Percentiles rank a stretch among this genome's conserved stretches.
Evolutionary conservation across 73 alveolate genomes (phyloP).

Genomic region (Paramecium caudatum): DNA sequence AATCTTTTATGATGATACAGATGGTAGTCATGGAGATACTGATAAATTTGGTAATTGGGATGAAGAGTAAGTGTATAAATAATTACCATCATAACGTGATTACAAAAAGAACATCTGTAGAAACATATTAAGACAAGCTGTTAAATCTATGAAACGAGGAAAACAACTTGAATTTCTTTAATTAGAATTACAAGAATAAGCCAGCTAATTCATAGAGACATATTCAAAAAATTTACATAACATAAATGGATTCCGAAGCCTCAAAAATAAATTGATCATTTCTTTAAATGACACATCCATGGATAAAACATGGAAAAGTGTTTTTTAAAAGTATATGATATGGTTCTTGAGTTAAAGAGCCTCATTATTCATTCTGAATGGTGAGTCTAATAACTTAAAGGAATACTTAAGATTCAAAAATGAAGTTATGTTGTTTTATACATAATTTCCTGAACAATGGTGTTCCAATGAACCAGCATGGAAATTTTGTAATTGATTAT

Average conservation of each 20-base stretch:
- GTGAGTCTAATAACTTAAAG: constrained; percentile 12
- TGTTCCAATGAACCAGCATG: constrained; percentile 57
- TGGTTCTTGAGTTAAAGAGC: constrained; percentile 55
- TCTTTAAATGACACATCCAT: neutral
- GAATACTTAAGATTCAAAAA: constrained; percentile 64
- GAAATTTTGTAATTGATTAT: constrained; percentile 54
- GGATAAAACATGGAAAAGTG: constrained; percentile 14
- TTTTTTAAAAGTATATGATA: neutral
- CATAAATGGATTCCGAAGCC: constrained; percentile 47
- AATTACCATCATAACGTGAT: constrained; percentile 37
- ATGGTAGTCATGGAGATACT: constrained; percentile 52
- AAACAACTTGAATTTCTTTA: neutral
- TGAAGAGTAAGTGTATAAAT: neutral
- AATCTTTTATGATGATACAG: constrained; percentile 49
- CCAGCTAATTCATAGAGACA: neutral
- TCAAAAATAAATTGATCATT: neutral
- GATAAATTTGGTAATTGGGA: constrained; percentile 18
- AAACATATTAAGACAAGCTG: constrained; percentile 52
- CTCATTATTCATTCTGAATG: constrained; percentile 63
- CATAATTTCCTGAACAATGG: constrained; percentile 62
- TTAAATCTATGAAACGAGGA: constrained; percentile 62
- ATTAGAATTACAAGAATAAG: neutral
- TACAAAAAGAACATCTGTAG: constrained; percentile 64
- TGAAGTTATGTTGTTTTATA: constrained; percentile 65
- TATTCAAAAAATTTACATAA: neutral